A percentile compares a stretch with the other conserved stretches of the same genome.
These are phyloP conservation scores for Haplosporangium sp. DNA, from an alignment of 371 early-diverging fungal genomes.

Conservation along the genomic window DNA sequence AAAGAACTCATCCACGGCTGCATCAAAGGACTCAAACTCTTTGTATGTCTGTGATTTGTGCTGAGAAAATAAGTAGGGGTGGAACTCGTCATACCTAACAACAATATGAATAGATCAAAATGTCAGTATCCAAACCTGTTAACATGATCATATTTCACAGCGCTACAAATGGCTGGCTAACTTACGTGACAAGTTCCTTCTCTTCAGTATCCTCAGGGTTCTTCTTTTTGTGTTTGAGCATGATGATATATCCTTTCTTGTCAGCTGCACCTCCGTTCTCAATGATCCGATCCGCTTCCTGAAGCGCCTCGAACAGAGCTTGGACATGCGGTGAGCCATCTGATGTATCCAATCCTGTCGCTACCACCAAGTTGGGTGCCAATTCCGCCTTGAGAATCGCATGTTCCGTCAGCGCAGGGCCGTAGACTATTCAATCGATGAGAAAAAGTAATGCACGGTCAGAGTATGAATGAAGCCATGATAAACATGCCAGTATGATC, in stretches of 20 bases:
- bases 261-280: conserved; percentile 58
- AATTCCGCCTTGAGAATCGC: conserved; percentile 77
- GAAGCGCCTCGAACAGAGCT: conserved; percentile 59
- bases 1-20: conserved; percentile 92
- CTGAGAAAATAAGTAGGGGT: conserved; percentile 86
- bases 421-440: conserved; percentile 66
- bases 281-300: conserved; percentile 69
- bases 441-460: background rate
- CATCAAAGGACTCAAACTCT: conserved; percentile 81
- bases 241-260: conserved; percentile 71
- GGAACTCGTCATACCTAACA: conserved; percentile 85
- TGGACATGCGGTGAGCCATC: conserved; percentile 57
- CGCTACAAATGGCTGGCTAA: too few relatives aligned
- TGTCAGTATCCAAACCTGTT: background rate
- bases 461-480: background rate
- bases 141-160: too few relatives aligned
- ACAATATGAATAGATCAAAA: background rate
- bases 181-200: conserved; percentile 65
- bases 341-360: conserved; percentile 63
- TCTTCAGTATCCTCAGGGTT: conserved; percentile 58
- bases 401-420: conserved; percentile 92
- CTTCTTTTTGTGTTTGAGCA: conserved; percentile 61
- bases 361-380: conserved; percentile 72
- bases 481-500: background rate
- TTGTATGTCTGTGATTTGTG: conserved; percentile 61